Conservation (phyloP, 2,329 filamentous ascomycete species). For the Cladosporium velox region DNA sequence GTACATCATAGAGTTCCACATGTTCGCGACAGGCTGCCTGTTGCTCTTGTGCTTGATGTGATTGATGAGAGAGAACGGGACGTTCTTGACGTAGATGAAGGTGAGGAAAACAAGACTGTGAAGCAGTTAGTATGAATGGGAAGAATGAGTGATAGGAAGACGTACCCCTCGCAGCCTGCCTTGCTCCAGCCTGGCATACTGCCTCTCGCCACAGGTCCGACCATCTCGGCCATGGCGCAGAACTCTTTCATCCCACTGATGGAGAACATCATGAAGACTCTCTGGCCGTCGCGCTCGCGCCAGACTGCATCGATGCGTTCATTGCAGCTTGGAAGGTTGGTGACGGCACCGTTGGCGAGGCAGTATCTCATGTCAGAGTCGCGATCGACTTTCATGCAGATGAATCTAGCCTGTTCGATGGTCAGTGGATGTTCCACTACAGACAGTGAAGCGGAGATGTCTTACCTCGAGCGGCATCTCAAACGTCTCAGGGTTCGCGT, state of each 20-base stretch:
- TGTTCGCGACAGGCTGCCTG: conserved; percentile 33
- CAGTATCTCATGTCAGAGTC: conserved; percentile 29
- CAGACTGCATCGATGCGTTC: conserved; percentile 33
- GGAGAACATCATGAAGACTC: conserved; percentile 35
- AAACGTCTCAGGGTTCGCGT: conserved; percentile 34
- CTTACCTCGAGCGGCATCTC: conserved; percentile 31
- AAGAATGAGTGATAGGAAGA: neutral
- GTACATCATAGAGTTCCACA: conserved; percentile 39
- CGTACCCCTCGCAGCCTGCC: conserved; percentile 24
- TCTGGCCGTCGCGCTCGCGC: conserved; percentile 27
- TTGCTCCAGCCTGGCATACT: conserved; percentile 14
- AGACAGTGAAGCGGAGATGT: neutral
- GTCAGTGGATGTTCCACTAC: conserved; percentile 22
- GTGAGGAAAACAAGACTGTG: conserved; percentile 32
- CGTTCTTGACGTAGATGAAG: conserved; percentile 36
- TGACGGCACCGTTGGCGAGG: conserved; percentile 26
- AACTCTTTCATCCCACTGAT: conserved; percentile 34
- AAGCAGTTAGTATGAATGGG: conserved; percentile 18
- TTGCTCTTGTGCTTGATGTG: conserved; percentile 30
- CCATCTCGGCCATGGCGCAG: conserved; percentile 37
- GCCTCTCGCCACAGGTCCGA: conserved; percentile 16
- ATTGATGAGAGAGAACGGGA: conserved; percentile 31
- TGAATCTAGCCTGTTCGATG: conserved; percentile 29
- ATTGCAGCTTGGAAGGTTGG: conserved; percentile 29
- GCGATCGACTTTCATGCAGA: conserved; percentile 37